Evolutionary conservation across 163 green algal genomes (phyloP).

Genomic region (Scenedesmus sp.): DNA sequence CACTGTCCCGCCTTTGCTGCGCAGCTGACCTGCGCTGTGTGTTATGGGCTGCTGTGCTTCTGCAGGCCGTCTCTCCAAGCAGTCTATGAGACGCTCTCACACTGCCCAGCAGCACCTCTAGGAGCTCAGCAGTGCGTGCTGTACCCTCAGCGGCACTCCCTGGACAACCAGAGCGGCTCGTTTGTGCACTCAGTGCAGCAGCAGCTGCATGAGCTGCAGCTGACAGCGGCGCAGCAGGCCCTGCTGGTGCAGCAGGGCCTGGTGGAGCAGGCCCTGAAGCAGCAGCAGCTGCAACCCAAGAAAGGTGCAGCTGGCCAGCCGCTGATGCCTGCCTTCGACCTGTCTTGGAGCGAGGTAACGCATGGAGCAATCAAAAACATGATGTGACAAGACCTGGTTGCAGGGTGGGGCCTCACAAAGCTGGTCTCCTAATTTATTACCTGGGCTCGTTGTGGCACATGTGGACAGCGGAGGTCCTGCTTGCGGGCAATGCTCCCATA

Average conservation of each 20-base stretch:
- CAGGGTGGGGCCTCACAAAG: too few species aligned
- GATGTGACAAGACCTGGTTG: neutral
- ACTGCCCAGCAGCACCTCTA: neutral
- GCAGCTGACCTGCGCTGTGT: too few species aligned
- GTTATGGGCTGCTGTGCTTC: neutral
- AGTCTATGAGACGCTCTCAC: neutral
- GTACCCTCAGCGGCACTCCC: neutral
- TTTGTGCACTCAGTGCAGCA: neutral
- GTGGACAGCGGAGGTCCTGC: too few species aligned
- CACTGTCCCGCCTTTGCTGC: neutral
- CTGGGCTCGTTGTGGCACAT: too few species aligned
- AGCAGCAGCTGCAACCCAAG: neutral
- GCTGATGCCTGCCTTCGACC: neutral
- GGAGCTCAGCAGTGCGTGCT: neutral
- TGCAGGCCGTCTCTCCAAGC: slow-evolving; percentile 19
- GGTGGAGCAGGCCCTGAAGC: neutral
- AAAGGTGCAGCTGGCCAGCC: neutral
- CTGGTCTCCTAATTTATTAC: too few species aligned
- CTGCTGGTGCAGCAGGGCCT: neutral
- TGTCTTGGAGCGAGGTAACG: slow-evolving; percentile 41
- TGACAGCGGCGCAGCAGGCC: neutral
- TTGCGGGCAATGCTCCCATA: too few species aligned
- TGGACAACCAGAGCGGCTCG: neutral
- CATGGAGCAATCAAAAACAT: neutral
- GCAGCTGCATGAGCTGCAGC: slow-evolving; percentile 8